Percentiles rank a stretch among this genome's conserved stretches.
phyloP scores from a whole-genome alignment of 345 rosid genomes.

The Eucalyptus victrix region DNA sequence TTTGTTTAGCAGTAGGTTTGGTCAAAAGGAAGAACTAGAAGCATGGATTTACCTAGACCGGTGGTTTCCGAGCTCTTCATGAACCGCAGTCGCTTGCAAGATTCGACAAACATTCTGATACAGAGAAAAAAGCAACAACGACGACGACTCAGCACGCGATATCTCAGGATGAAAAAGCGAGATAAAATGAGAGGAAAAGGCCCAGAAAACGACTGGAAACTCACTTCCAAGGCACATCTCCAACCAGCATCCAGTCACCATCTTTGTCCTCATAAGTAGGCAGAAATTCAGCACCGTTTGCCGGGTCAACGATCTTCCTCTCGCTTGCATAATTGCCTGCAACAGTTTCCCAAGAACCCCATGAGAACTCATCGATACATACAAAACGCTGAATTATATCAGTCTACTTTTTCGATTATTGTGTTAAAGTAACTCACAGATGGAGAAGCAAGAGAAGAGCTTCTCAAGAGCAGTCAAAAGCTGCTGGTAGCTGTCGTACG shows the following conservation, averaged over 20 bases:
- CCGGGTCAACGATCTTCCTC: conserved; percentile 12
- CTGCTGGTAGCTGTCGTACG: conserved; percentile 25
- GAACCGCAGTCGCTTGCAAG: conserved; percentile 57
- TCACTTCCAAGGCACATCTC: conserved; percentile 91
- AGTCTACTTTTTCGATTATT: neutral
- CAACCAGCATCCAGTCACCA: conserved; percentile 86
- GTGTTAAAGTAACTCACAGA: conserved; percentile 7
- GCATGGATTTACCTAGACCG: conserved; percentile 16
- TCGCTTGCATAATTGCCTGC: conserved; percentile 28
- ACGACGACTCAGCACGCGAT: neutral
- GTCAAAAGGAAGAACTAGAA: neutral
- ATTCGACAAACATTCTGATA: conserved; percentile 49
- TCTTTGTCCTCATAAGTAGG: conserved; percentile 77
- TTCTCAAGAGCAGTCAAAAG: conserved; percentile 32
- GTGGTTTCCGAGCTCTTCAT: conserved; percentile 49
- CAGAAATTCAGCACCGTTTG: conserved; percentile 34
- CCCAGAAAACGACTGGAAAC: neutral
- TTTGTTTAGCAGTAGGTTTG: neutral
- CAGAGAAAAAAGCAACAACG: neutral
- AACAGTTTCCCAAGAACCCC: neutral
- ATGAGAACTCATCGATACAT: neutral
- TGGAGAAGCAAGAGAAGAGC: conserved; percentile 42
- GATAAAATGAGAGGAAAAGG: neutral
- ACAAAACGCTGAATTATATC: neutral
- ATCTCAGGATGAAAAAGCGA: neutral